These are phyloP conservation scores for Aspergillus hortae DNA, from an alignment of 2,329 filamentous ascomycete genomes.

Conservation along the genomic window DNA sequence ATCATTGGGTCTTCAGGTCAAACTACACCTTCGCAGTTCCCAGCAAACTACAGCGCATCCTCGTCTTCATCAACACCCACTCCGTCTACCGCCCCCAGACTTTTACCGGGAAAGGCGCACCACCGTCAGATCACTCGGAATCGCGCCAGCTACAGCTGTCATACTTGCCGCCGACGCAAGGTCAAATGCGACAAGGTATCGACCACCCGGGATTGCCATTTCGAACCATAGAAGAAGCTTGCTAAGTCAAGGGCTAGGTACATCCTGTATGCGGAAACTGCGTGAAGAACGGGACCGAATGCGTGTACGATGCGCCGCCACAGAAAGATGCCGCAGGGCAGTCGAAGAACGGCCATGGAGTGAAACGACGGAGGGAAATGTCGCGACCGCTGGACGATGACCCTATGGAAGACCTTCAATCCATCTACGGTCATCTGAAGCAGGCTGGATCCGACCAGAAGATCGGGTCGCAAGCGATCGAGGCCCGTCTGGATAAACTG, in stretches of 20 bases:
- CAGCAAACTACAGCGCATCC: constrained; percentile 3
- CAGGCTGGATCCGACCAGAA: constrained; percentile 25
- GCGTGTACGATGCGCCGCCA: constrained; percentile 38
- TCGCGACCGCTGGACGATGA: constrained; percentile 27
- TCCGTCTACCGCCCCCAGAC: constrained; percentile 3
- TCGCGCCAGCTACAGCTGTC: constrained; percentile 46
- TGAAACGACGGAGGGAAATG: constrained; percentile 34
- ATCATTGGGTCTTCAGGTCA: constrained; percentile 10
- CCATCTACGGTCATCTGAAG: constrained; percentile 27
- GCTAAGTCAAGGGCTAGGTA: constrained; percentile 22
- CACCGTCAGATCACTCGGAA: constrained; percentile 47
- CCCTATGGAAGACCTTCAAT: constrained; percentile 29
- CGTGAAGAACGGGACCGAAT: constrained; percentile 41
- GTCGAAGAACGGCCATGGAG: constrained; percentile 22
- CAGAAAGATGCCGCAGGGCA: constrained; percentile 19
- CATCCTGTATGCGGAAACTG: constrained; percentile 47
- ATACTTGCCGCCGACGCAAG: constrained; percentile 45
- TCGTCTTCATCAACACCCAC: constrained; percentile 5
- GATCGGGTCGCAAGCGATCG: constrained; percentile 36
- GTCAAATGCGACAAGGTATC: constrained; percentile 46
- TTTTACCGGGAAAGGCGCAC: constrained; percentile 16
- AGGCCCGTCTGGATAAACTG: constrained; percentile 42
- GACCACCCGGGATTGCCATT: not conserved
- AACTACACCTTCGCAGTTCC: constrained; percentile 6
- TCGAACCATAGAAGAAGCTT: not conserved